These are phyloP conservation scores for Hygrocybe coccinea DNA, from an alignment of 768 basidiomycete genomes.

Conservation along the genomic window DNA sequence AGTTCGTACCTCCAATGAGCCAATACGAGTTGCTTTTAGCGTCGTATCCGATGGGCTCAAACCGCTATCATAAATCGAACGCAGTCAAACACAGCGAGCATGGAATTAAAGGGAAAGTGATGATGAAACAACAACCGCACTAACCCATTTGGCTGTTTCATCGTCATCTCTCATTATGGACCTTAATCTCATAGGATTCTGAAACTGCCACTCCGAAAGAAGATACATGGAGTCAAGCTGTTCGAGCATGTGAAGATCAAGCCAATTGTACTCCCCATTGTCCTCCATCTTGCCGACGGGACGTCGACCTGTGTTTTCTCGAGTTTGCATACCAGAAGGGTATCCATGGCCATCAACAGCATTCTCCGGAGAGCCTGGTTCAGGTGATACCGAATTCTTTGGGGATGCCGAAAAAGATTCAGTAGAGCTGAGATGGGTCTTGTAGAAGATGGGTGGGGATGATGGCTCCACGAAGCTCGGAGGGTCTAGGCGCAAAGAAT, in stretches of 20 bases:
- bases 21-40: slow-evolving; percentile 75
- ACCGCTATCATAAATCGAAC: slow-evolving; percentile 47
- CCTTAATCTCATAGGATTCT: slow-evolving; percentile 66
- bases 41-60: slow-evolving; percentile 83
- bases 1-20: slow-evolving; percentile 68
- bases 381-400: neutral
- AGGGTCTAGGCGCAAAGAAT: slow-evolving; percentile 65
- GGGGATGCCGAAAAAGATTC: neutral
- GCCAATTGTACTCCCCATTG: slow-evolving; percentile 46
- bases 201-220: slow-evolving; percentile 83
- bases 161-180: slow-evolving; percentile 75
- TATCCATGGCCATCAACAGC: neutral
- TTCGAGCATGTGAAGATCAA: slow-evolving; percentile 59
- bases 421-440: neutral
- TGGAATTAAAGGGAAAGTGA: neutral
- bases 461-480: slow-evolving; percentile 18
- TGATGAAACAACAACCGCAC: slow-evolving; percentile 23
- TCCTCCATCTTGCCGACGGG: neutral
- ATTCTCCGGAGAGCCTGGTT: neutral
- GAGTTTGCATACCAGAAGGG: neutral
- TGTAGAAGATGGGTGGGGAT: neutral
- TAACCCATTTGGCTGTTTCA: slow-evolving; percentile 72
- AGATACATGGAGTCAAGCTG: slow-evolving; percentile 74
- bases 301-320: neutral
- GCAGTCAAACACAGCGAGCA: neutral